phyloP scores from a whole-genome alignment of 768 basidiomycete species.

The Asterophora parasitica region DNA sequence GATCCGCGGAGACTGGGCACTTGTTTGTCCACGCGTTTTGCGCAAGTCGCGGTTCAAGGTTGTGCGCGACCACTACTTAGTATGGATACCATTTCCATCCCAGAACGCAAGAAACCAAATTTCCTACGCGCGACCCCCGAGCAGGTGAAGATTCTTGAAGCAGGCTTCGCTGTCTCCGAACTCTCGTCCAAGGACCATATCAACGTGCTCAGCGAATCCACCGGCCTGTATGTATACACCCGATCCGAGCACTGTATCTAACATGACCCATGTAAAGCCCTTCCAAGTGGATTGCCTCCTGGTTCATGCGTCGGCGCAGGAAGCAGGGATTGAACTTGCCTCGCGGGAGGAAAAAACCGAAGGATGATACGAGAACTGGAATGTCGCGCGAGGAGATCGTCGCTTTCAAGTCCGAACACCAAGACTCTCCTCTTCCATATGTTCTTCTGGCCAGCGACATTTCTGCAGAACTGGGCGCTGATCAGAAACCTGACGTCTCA shows the following conservation, averaged over 20 bases:
- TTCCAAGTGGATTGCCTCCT: slow-evolving; percentile 30
- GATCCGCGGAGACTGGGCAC: too few species aligned
- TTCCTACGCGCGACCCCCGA: slow-evolving; percentile 21
- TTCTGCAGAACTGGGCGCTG: neutral
- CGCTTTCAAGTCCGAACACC: slow-evolving; percentile 12
- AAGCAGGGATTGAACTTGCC: slow-evolving; percentile 19
- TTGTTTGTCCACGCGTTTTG: neutral
- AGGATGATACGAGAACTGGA: neutral
- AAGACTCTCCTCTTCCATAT: neutral
- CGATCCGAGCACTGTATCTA: neutral
- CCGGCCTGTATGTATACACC: slow-evolving; percentile 28
- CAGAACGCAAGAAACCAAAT: slow-evolving; percentile 11
- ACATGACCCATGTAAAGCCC: slow-evolving; percentile 18
- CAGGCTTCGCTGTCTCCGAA: slow-evolving; percentile 21
- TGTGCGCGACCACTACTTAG: slow-evolving; percentile 20
- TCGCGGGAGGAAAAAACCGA: neutral
- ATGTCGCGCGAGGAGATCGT: slow-evolving; percentile 12
- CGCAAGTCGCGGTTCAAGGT: too few species aligned
- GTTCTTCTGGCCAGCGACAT: neutral
- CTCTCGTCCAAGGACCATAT: slow-evolving; percentile 18
- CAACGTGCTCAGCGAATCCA: slow-evolving; percentile 23
- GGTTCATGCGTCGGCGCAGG: slow-evolving; percentile 27
- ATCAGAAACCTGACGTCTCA: neutral
- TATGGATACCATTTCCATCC: slow-evolving; percentile 12
- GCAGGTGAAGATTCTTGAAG: slow-evolving; percentile 24